Percentiles rank a stretch among this genome's conserved stretches.
phyloP scores from a whole-genome alignment of 768 basidiomycete species.

The Lenzites betulinus region DNA sequence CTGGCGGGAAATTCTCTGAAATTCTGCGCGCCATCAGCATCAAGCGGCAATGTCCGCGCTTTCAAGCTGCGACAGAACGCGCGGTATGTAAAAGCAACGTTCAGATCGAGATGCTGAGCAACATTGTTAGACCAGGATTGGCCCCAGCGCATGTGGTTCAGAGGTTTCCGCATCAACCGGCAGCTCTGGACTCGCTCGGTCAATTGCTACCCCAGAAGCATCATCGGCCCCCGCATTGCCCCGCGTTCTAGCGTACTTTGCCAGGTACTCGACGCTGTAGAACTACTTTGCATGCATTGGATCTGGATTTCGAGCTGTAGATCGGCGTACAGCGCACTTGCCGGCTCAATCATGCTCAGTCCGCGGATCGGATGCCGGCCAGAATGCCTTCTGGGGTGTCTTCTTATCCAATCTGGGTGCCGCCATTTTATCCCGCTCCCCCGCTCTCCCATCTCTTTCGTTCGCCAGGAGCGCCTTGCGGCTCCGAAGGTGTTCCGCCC shows the following conservation, averaged over 20 bases:
- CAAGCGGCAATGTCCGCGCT: too few relatives aligned
- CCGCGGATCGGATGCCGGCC: conserved; percentile 5
- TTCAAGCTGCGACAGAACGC: too few relatives aligned
- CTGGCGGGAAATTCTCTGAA: too few relatives aligned
- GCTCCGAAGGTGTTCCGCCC: conserved; percentile 12
- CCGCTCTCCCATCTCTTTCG: not conserved
- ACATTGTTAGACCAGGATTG: too few relatives aligned
- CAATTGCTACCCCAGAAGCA: not conserved
- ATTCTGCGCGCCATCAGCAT: too few relatives aligned
- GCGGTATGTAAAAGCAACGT: too few relatives aligned
- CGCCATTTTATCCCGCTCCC: not conserved
- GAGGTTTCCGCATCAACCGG: not conserved
- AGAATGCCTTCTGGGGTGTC: conserved; percentile 1
- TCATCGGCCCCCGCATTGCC: not conserved
- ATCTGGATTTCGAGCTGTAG: not conserved
- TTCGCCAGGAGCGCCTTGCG: conserved; percentile 5
- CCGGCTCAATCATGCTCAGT: not conserved
- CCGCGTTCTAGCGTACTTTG: conserved; percentile 5
- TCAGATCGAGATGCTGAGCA: too few relatives aligned
- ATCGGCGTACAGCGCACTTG: not conserved
- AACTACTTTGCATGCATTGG: not conserved
- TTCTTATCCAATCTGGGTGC: not conserved
- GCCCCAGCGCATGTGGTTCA: too few relatives aligned
- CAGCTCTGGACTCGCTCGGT: not conserved
- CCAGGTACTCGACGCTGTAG: conserved; percentile 4